Percentiles rank a stretch among this genome's conserved stretches.
Evolutionary conservation across 129 eudicot genomes (phyloP).

Genomic region (Silybum marianum): DNA sequence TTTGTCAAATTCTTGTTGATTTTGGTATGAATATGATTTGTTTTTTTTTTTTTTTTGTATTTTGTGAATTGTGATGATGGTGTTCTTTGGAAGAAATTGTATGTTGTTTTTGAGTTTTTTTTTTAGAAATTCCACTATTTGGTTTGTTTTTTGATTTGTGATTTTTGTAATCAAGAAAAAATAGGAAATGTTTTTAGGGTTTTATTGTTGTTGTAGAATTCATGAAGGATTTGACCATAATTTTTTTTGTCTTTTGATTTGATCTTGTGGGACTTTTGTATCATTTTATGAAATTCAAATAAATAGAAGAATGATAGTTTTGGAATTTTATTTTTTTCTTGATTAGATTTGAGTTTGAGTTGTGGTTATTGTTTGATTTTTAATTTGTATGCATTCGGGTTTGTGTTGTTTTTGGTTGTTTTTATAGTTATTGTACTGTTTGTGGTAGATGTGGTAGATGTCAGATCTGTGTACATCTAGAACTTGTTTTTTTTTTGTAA

Average conservation of each 20-base stretch:
- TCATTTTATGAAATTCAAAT: constrained; percentile 45
- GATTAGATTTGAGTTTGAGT: constrained; percentile 8
- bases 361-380: neutral
- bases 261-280: constrained; percentile 40
- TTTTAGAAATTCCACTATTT: constrained; percentile 1
- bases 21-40: constrained; percentile 50
- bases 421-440: neutral
- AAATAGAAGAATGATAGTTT: constrained; percentile 41
- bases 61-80: neutral
- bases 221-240: constrained; percentile 37
- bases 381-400: neutral
- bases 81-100: constrained; percentile 18
- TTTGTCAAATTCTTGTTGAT: constrained; percentile 53
- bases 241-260: constrained; percentile 43
- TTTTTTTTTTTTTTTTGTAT: constrained; percentile 39
- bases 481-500: neutral
- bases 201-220: constrained; percentile 54
- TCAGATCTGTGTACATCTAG: neutral
- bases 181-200: constrained; percentile 45
- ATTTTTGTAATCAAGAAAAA: constrained; percentile 43
- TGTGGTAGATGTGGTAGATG: neutral
- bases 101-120: constrained; percentile 30
- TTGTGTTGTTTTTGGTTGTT: neutral
- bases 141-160: constrained; percentile 30
- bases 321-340: constrained; percentile 30